Conservation (phyloP, 352 stramenopile genomes). For the Globisporangium rhizosaccharum region DNA sequence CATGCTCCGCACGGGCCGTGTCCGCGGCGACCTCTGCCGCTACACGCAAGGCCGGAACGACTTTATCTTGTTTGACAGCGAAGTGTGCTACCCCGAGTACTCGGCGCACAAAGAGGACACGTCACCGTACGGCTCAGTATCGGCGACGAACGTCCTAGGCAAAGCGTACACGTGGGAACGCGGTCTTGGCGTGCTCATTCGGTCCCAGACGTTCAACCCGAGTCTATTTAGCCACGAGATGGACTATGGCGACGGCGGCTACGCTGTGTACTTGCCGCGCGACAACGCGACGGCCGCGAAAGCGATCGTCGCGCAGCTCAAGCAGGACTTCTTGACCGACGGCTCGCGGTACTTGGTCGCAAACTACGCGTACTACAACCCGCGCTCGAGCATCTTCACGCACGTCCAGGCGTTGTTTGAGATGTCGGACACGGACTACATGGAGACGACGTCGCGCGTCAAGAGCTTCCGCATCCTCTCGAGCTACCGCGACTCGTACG, state of each 20-base stretch:
- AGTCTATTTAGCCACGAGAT: conserved; percentile 60
- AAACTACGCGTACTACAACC: conserved; percentile 71
- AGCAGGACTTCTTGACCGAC: conserved; percentile 58
- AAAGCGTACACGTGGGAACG: conserved; percentile 40
- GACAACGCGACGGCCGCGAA: conserved; percentile 57
- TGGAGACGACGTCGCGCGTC: conserved; percentile 59
- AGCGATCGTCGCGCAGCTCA: conserved; percentile 36
- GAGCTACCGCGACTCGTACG: conserved; percentile 35
- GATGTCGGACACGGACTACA: conserved; percentile 75
- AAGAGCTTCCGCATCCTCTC: conserved; percentile 68
- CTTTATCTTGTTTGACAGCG: conserved; percentile 66
- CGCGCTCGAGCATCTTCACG: conserved; percentile 73
- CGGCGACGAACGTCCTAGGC: conserved; percentile 19
- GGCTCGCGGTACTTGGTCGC: conserved; percentile 53
- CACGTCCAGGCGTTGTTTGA: conserved; percentile 67
- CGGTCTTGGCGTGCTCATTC: conserved; percentile 34
- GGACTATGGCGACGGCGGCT: conserved; percentile 71
- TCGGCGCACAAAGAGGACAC: conserved; percentile 33
- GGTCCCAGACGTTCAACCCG: conserved; percentile 68
- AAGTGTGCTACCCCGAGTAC: conserved; percentile 71
- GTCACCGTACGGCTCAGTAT: conserved; percentile 35
- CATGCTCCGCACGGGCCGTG: conserved; percentile 53
- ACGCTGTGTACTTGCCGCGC: conserved; percentile 60
- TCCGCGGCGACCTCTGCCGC: conserved; percentile 49
- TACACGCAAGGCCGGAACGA: conserved; percentile 31